Percentiles rank a stretch among this genome's conserved stretches.
phyloP scores from a whole-genome alignment of 2,329 filamentous ascomycete genomes.

The Curvularia lunata region DNA sequence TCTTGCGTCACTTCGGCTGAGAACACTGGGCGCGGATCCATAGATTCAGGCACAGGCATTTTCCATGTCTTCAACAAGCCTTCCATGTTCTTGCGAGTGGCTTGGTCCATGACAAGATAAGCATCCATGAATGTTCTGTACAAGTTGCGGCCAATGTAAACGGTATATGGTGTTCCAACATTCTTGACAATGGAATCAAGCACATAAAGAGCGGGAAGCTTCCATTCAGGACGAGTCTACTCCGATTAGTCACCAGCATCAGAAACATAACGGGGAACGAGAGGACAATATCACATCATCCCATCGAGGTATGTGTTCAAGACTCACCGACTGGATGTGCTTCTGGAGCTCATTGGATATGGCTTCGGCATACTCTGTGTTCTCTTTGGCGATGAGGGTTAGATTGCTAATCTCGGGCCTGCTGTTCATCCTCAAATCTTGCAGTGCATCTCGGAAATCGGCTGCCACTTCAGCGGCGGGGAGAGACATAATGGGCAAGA shows the following conservation, averaged over 20 bases:
- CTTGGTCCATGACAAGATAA: slow-evolving; percentile 84
- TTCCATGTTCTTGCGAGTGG: slow-evolving; percentile 88
- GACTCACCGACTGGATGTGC: slow-evolving; percentile 91
- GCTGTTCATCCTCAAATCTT: slow-evolving; percentile 89
- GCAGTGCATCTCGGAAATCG: slow-evolving; percentile 91
- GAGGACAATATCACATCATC: not conserved
- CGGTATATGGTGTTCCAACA: slow-evolving; percentile 94
- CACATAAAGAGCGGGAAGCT: slow-evolving; percentile 94
- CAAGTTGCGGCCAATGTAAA: slow-evolving; percentile 90
- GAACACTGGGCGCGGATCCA: slow-evolving; percentile 93
- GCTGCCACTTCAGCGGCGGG: slow-evolving; percentile 86
- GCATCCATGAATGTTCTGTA: slow-evolving; percentile 97
- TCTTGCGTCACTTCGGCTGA: slow-evolving; percentile 82
- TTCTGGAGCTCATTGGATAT: slow-evolving; percentile 90
- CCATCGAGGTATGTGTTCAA: slow-evolving; percentile 3
- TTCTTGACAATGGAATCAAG: slow-evolving; percentile 99
- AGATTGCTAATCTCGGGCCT: slow-evolving; percentile 96
- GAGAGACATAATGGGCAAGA: slow-evolving; percentile 65
- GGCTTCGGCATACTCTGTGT: slow-evolving; percentile 91
- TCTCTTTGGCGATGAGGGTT: slow-evolving; percentile 96
- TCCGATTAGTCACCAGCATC: slow-evolving; percentile 24
- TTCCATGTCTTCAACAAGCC: slow-evolving; percentile 99
- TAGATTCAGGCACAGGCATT: slow-evolving; percentile 89
- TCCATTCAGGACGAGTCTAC: slow-evolving; percentile 87
- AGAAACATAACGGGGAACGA: not conserved